Base-by-base conservation (phyloP, 2,329 filamentous ascomycete species). In the Aspergillus piperis region DNA sequence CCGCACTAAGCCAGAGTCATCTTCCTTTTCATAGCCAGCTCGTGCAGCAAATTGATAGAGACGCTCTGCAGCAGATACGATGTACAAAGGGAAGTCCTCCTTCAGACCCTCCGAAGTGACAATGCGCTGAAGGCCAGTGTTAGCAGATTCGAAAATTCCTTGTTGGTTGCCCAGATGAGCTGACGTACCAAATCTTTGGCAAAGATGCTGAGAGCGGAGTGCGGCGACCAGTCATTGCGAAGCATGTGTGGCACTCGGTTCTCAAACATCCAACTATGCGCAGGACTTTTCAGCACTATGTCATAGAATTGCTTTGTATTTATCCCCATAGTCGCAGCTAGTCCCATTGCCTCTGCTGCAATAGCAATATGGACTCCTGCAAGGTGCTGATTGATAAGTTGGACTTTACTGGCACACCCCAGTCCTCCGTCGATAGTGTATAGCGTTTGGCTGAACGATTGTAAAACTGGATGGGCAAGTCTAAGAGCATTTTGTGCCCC, bases 201-300 rank as follows among this genome's bases (percentile, higher is more conserved):
- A n/a, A 52, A 52, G 11, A 52, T 52, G 25, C 23, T 36, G 25
- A 52, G 23, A n/a, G 49, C 49, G 32, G 49, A 52, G 19, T 52
- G 25, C 13, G 49, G 25, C 27, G 49, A 32, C 49, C 49, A 52
- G 25, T 52, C 49, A 52, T 52, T 27, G 23, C n/a, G 6, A 15
- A 52, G 25, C 49, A 52, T 52, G 19, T 38, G 49, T 19, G 49
- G 49, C 25, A 36, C 49, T 17, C 49, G 49, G 32, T 52, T 52
- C 49, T 52, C 49, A 52, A 52, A 52, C 49, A 52, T 52, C 49
- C 49, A 52, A 19, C 49, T 52, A 27, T 27, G 25, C 23, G 49
- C 49, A 15, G 25, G 13, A 19, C 49, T n/a, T 30, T 36, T 13
- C 3, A 52, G 5, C 15, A 52, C 49, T 10, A 8, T 19, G 3